Base-by-base conservation (phyloP, 345 rosid genomes). In the Corchorus capsularis region DNA sequence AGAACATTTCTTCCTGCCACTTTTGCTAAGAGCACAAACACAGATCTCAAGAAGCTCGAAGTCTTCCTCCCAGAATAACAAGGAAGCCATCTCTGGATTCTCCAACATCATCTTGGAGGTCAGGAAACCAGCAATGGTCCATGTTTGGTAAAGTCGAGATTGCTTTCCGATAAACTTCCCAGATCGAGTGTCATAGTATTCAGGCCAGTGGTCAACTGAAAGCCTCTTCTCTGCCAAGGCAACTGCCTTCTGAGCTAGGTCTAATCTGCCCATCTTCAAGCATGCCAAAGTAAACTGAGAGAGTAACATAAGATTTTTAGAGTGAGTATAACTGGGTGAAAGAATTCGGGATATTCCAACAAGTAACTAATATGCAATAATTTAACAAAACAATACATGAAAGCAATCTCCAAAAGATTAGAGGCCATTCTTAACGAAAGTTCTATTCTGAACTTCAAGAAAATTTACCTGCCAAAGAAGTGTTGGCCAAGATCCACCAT, bases 401-500 rank as follows among this genome's bases (percentile, higher is more conserved):
- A 45, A 45, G 47, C 6, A 34, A 56, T 8, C 32, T 14, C 19
- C 19, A 56, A 60, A 60, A 60, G 64, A 9, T 22, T 60, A 32
- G n/a, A 27, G 32, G 39, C 64, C 22, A 20, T 15, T 59, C 32
- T 45, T 45, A 9, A 45, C 47, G 6, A 45, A 45, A 8, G 47
- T 39, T 39, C 47, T 8, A 45, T 45, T 6, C 8, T 32, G 19
- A 56, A 56, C 27, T 5, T 9, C 62, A 56, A 4, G 22, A 45
- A 34, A 69, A 69, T 71, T 37, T 83, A 96, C 99, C 99, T 96
- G 99, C 99, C 99, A 96, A 77, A 96, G 87, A 77, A 96, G 96
- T 3, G 98, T 89, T 4, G 98, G 99, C 99, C 99, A 93, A 37
- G 99, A 93, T 79, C 98, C 99, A 63, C 97, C 91, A 79, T 96